Conservation (phyloP, 2,329 filamentous ascomycete species). For the Chaetomiaceae sp. region DNA sequence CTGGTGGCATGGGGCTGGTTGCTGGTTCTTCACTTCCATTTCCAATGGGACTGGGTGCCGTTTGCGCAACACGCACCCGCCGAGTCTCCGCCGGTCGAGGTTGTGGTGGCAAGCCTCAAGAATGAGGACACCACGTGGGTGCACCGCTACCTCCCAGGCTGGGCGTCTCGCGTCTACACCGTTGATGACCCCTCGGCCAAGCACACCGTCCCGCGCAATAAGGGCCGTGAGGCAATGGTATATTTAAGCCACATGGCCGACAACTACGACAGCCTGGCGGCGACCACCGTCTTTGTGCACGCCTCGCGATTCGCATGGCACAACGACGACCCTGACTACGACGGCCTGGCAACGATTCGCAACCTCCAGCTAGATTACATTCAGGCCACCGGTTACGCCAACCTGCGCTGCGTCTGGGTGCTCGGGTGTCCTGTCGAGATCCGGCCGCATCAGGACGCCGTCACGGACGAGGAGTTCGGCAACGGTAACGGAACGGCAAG, state of each 20-base stretch:
- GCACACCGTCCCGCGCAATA: conserved; percentile 44
- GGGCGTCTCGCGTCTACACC: conserved; percentile 50
- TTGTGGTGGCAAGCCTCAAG: conserved; percentile 19
- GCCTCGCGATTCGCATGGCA: conserved; percentile 47
- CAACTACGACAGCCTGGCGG: conserved; percentile 41
- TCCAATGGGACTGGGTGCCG: conserved; percentile 1
- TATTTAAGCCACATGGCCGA: conserved; percentile 48
- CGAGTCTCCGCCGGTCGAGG: conserved; percentile 8
- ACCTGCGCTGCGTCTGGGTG: conserved; percentile 54
- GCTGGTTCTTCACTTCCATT: conserved; percentile 4
- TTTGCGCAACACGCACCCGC: background rate
- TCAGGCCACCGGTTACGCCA: conserved; percentile 50
- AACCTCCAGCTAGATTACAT: conserved; percentile 44
- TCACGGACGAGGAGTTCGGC: background rate
- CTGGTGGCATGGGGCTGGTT: conserved; percentile 8
- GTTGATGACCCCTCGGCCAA: conserved; percentile 43
- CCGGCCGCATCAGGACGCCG: conserved; percentile 31
- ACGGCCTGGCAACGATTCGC: conserved; percentile 46
- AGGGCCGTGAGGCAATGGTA: conserved; percentile 48
- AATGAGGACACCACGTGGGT: conserved; percentile 34
- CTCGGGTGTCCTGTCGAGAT: conserved; percentile 50
- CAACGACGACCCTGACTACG: conserved; percentile 48
- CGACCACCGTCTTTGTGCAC: conserved; percentile 42
- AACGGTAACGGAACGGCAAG: background rate
- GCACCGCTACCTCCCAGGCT: conserved; percentile 35